Evolutionary conservation across 2,329 filamentous ascomycete genomes (phyloP), one percentile per base, ranked within the genome.

Genomic region (Beauveria bassiana): DNA sequence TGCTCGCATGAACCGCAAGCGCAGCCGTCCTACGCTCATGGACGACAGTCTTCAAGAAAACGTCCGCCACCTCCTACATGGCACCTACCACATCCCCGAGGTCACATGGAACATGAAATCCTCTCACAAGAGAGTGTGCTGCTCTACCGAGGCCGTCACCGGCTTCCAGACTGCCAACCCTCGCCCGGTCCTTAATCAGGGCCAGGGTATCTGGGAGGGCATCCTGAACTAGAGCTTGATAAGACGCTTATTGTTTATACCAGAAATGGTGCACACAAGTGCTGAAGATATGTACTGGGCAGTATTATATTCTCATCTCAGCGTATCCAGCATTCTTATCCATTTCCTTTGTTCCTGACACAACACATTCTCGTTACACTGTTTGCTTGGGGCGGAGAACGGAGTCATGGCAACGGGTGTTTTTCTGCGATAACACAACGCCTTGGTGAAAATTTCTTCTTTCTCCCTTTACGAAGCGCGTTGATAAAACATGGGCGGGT

Each of bases 121-220:
- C 65, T 78, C 81, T 66, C 78, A 82, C 64, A 90, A 90, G 76
- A 82, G 87, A 67, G 78, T 88, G 43, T 88, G 87, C 75, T 89
- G 85, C 73, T 82, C 85, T 50, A 77, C 82, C 16, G 85, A 88
- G 71, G 83, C 79, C 60, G 76, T 77, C 22, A 77, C 74, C 63
- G 72, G 75, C 46, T 80, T 80, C 68, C 74, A 75, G 64, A 76
- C 79, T 63, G 73, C 78, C 49, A 71, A 75, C 24, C 70, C 80
- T 6, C 81, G 84, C 66, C 75, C 79, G 51, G 77, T 77, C 47
- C 75, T 81, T 62, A 79, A 79, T 43, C 82, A 83, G 42, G 85
- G 86, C 42, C 82, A 83, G 45, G 85, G 86, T 58, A 87, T 88
- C 84, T 89, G 86, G 86, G 78, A 82, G 63, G 83, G 81, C 61